Percentiles rank a stretch among this genome's conserved stretches.
These are phyloP conservation scores for Saccharomyces hybrid DNA, from an alignment of 1,139 yeast species.

Conservation along the genomic window DNA sequence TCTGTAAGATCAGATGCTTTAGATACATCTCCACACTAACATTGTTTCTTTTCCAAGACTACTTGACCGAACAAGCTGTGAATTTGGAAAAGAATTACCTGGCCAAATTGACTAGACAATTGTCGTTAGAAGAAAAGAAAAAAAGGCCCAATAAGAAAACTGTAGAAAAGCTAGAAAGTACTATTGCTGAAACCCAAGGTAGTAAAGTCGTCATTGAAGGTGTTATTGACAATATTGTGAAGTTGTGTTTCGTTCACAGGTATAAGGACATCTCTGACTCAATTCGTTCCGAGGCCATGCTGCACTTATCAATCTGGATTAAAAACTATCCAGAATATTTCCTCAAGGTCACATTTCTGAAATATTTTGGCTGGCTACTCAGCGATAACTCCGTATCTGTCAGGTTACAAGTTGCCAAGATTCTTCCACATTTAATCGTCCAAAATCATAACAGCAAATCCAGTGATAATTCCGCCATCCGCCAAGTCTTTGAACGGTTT, in stretches of 20 bases:
- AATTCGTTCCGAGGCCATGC: constrained; percentile 64
- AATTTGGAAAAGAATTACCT: constrained; percentile 37
- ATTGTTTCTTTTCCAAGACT: constrained; percentile 52
- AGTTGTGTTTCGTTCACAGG: constrained; percentile 64
- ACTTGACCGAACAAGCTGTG: constrained; percentile 47
- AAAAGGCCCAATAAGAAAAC: constrained; percentile 35
- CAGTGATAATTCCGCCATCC: constrained; percentile 41
- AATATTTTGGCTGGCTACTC: constrained; percentile 78
- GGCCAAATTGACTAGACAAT: constrained; percentile 33
- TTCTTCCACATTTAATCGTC: constrained; percentile 37
- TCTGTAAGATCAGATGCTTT: constrained; percentile 63
- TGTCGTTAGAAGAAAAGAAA: constrained; percentile 32
- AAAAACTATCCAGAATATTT: constrained; percentile 62
- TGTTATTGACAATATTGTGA: constrained; percentile 58
- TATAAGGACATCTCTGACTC: constrained; percentile 72
- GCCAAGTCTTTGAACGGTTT: constrained; percentile 68
- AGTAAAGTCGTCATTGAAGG: constrained; percentile 49
- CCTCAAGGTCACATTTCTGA: constrained; percentile 58
- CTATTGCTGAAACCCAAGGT: constrained; percentile 42
- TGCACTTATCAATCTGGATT: constrained; percentile 61
- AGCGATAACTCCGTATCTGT: constrained; percentile 64
- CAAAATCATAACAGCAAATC: constrained; percentile 35
- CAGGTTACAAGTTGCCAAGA: constrained; percentile 56
- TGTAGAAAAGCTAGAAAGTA: constrained; percentile 40
- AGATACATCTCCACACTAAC: constrained; percentile 61